These are phyloP conservation scores for Phytophthora ohioensis DNA, from an alignment of 352 stramenopile genomes.

Conservation along the genomic window DNA sequence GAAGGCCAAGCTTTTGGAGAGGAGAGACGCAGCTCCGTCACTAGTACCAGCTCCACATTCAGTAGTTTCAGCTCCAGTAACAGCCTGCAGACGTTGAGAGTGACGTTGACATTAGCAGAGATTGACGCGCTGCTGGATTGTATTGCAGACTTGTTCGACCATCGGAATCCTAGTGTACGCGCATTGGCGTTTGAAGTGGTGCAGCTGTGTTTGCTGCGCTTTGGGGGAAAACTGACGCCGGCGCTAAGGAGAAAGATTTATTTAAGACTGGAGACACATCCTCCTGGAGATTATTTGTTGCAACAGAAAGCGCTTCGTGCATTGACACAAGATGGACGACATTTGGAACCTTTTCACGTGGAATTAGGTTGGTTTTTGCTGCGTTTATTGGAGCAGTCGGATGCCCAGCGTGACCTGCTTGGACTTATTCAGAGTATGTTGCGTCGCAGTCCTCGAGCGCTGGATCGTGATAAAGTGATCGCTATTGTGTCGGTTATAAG, in stretches of 20 bases:
- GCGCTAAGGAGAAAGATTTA: conserved; percentile 65
- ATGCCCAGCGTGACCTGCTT: conserved; percentile 82
- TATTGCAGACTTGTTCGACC: conserved; percentile 75
- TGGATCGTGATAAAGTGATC: conserved; percentile 75
- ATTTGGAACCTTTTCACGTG: conserved; percentile 71
- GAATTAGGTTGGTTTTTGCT: conserved; percentile 84
- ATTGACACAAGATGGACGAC: conserved; percentile 69
- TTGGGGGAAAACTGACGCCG: conserved; percentile 56
- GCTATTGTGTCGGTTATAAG: conserved; percentile 79
- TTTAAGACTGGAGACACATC: conserved; percentile 56
- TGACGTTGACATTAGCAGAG: conserved; percentile 44
- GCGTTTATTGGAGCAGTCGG: conserved; percentile 78
- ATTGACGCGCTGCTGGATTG: conserved; percentile 74
- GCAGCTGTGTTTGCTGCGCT: conserved; percentile 71
- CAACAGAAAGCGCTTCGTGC: conserved; percentile 73
- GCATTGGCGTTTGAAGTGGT: conserved; percentile 80
- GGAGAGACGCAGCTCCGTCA: conserved; percentile 7
- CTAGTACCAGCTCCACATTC: conserved; percentile 27
- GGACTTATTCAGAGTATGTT: conserved; percentile 81
- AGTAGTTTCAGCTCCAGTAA: conserved; percentile 27
- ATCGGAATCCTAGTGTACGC: conserved; percentile 75
- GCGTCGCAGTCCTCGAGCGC: conserved; percentile 55
- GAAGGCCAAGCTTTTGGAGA: conserved; percentile 25
- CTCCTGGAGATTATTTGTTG: conserved; percentile 60
- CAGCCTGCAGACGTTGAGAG: conserved; percentile 12